phyloP scores from a whole-genome alignment of 2,329 filamentous ascomycete genomes.

The Apiospora sp. region DNA sequence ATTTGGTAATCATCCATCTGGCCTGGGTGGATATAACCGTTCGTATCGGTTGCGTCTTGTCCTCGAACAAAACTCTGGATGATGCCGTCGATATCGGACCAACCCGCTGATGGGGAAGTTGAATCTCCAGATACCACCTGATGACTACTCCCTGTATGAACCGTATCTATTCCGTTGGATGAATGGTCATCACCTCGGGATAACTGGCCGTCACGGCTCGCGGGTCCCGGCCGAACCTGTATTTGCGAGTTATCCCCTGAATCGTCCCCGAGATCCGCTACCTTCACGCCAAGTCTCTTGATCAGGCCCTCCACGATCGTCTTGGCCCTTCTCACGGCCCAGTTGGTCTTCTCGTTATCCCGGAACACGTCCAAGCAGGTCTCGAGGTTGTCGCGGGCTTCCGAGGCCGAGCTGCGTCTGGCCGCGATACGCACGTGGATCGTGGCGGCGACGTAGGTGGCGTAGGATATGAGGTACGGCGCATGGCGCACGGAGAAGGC shows the following conservation, averaged over 20 bases:
- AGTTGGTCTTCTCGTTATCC: conserved; percentile 59
- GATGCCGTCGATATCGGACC: conserved; percentile 26
- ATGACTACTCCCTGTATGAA: too few relatives aligned
- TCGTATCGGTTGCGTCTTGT: neutral
- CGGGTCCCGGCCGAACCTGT: neutral
- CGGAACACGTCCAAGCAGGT: conserved; percentile 56
- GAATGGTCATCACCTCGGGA: neutral
- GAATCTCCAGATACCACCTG: neutral
- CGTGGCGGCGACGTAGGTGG: conserved; percentile 62
- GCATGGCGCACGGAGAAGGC: conserved; percentile 55
- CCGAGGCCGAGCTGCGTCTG: conserved; percentile 48
- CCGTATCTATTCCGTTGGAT: rapidly evolving
- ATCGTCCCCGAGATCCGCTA: neutral
- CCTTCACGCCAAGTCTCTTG: conserved; percentile 49
- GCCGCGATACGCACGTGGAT: conserved; percentile 61
- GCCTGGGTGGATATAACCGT: neutral
- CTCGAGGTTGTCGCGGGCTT: conserved; percentile 49
- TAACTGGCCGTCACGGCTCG: neutral
- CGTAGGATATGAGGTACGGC: conserved; percentile 63
- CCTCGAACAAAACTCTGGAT: conserved; percentile 25
- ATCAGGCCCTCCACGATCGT: conserved; percentile 55
- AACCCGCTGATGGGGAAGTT: neutral
- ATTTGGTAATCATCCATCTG: neutral
- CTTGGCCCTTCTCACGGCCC: conserved; percentile 54
- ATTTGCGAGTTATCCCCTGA: neutral